A percentile compares a stretch with the other conserved stretches of the same genome.
Evolutionary conservation across 192 early-diverging fungal species (phyloP).

Genomic region (Physocladia obscura): DNA sequence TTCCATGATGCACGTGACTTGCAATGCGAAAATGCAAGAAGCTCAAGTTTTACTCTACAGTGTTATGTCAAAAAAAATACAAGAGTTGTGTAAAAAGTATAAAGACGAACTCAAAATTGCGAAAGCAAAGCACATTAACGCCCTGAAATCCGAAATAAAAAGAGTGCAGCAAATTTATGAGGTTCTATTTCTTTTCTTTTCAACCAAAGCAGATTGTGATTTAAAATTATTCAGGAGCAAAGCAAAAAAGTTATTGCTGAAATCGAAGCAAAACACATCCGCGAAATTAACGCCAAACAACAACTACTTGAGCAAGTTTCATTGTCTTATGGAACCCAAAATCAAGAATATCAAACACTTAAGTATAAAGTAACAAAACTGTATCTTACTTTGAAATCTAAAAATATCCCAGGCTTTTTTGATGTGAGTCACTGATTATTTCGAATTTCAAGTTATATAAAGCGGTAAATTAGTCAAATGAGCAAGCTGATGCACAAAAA

Average conservation of each 20-base stretch:
- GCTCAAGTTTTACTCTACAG: slow-evolving; percentile 11
- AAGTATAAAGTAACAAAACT: slow-evolving; percentile 6
- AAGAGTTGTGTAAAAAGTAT: slow-evolving; percentile 3
- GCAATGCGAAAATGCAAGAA: slow-evolving; percentile 10
- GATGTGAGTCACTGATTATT: not conserved
- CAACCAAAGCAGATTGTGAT: not conserved
- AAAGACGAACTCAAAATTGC: not conserved
- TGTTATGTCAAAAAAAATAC: slow-evolving; percentile 8
- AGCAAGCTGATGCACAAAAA: slow-evolving; percentile 1
- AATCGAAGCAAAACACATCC: not conserved
- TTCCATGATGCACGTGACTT: slow-evolving; percentile 11
- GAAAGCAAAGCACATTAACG: not conserved
- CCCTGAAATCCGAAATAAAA: not conserved
- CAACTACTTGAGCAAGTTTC: not conserved
- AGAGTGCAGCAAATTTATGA: not conserved
- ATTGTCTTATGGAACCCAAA: not conserved
- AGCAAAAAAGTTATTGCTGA: not conserved
- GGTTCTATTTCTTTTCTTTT: not conserved
- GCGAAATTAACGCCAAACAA: not conserved
- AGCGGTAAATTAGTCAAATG: not conserved
- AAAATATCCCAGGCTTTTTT: slow-evolving; percentile 26
- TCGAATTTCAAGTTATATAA: not conserved
- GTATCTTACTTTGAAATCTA: slow-evolving; percentile 6
- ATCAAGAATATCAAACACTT: slow-evolving; percentile 26
- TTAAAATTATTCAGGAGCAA: not conserved